Evolutionary conservation across 225 moss, liverwort and hornwort genomes (phyloP), one percentile per base, ranked within the genome.

Genomic region (Asterella californica): DNA sequence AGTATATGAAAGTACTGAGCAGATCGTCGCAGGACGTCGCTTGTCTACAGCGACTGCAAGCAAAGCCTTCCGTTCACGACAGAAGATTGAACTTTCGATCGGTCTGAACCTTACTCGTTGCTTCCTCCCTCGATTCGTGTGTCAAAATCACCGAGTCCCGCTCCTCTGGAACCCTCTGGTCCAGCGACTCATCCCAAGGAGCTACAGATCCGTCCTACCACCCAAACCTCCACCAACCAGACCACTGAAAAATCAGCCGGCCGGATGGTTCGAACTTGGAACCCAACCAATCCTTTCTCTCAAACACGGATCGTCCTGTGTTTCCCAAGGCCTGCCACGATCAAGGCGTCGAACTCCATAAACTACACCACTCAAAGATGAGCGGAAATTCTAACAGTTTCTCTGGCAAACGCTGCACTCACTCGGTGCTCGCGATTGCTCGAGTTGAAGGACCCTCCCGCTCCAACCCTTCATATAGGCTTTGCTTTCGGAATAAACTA

Each of bases 381-480:
- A 0, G 46, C 47, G 24, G 5, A 70, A 2, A 29, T 29, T 49
- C 72, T 12, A 48, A 30, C 72, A 72, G 27, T 72, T 24, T 72
- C 49, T 72, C 48, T 49, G 70, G 29, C 72, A 50, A 48, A 24
- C 27, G 50, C 72, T 72, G 72, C 72, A 72, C 49, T 50, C 24
- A 11, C 64, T 10, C n/a, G 27, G 72, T 48, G 48, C 72, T 50
- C 50, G 24, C 46, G 45, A 49, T 49, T 72, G 49, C 72, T 72
- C 49, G 72, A 48, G 72, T 22, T 72, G 49, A 27, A 24, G n/a
- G 47, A 46, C 3, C n/a, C 46, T 2, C n/a, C 2, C 10, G 68
- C 37, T 30, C 70, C 34, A n/a, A 8, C 72, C 10, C 50, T 45
- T 72, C 49, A 72, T 72, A 72, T 45, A 72, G 24, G 48, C 48